Conservation (phyloP, 495 filamentous ascomycete genomes). For the Neurospora sp. region DNA sequence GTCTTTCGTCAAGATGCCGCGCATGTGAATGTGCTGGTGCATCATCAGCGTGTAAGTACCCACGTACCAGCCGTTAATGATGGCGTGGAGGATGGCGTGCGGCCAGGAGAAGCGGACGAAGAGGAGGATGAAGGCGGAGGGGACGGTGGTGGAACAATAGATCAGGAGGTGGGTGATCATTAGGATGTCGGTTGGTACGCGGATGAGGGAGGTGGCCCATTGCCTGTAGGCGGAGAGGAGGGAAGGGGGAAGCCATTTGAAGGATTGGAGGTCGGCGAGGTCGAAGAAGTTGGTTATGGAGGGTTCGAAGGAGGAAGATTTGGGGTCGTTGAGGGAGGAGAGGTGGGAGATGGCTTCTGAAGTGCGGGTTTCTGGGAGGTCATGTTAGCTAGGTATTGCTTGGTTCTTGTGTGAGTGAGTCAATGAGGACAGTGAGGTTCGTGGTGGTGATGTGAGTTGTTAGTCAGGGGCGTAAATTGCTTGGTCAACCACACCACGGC, state of each 20-base stretch:
- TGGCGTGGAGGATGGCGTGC: constrained; percentile 53
- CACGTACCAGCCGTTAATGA: constrained; percentile 51
- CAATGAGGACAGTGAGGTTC: too few species aligned
- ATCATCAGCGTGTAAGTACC: constrained; percentile 71
- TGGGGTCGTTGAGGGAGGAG: constrained; percentile 38
- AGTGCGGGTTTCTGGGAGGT: background rate
- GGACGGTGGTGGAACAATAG: constrained; percentile 57
- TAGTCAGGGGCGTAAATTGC: background rate
- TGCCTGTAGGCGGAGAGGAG: constrained; percentile 12
- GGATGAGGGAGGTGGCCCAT: constrained; percentile 18
- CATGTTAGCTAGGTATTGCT: too few species aligned
- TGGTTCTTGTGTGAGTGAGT: too few species aligned
- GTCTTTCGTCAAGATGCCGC: constrained; percentile 56
- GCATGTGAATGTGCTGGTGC: constrained; percentile 74
- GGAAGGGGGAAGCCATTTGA: background rate
- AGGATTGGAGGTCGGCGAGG: constrained; percentile 8
- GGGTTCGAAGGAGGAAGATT: constrained; percentile 23
- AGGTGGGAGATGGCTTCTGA: background rate
- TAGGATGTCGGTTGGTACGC: constrained; percentile 38
- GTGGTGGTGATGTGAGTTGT: background rate
- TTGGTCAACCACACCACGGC: background rate
- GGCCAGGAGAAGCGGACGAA: constrained; percentile 53
- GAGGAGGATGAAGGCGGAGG: constrained; percentile 48
- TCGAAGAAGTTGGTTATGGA: constrained; percentile 31
- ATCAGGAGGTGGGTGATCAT: constrained; percentile 67